phyloP scores from a whole-genome alignment of 257 asterid species.

The Scutellaria minor region DNA sequence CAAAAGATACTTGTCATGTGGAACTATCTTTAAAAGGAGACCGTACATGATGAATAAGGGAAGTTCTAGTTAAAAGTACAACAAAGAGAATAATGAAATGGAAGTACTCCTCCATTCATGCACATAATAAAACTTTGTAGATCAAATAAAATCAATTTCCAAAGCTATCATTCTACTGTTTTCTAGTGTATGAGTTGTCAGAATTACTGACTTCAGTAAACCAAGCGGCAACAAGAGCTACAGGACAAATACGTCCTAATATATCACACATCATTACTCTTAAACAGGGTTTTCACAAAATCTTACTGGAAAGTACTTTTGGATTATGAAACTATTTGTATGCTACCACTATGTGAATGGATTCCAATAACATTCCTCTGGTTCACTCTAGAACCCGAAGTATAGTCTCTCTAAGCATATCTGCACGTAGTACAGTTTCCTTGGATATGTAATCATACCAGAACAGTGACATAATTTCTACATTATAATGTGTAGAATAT shows the following conservation, averaged over 20 bases:
- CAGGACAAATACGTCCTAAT: background rate
- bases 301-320: background rate
- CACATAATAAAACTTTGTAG: background rate
- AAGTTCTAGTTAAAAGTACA: background rate
- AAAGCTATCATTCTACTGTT: background rate
- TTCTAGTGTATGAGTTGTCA: background rate
- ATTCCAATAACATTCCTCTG: background rate
- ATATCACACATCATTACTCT: background rate
- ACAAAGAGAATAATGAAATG: background rate
- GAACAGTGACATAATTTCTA: too few species aligned
- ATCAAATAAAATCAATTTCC: background rate
- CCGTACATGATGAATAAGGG: background rate
- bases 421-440: too few species aligned
- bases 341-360: background rate
- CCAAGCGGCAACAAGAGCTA: background rate
- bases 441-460: too few species aligned
- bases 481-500: too few species aligned
- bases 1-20: constrained; percentile 30
- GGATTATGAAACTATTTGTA: background rate
- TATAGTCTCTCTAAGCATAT: background rate
- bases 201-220: background rate
- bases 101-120: background rate
- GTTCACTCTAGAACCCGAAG: background rate
- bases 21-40: background rate
- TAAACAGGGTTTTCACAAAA: background rate